Base-by-base conservation (phyloP, 169 alveolate genomes). In the Plasmodium vivax region DNA sequence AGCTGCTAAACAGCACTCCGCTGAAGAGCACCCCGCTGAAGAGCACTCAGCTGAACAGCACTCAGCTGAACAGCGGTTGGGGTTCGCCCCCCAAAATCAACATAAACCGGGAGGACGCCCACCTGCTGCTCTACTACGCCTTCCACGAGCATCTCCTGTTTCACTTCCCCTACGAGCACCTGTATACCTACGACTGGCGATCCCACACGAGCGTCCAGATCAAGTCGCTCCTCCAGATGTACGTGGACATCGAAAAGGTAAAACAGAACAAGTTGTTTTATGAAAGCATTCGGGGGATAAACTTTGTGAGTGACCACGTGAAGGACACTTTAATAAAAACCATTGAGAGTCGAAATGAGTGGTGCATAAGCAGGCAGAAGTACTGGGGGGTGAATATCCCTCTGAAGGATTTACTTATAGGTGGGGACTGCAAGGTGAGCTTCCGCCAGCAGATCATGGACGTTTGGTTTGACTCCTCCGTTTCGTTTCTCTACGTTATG, bases 401-500 rank as follows among this genome's bases (percentile, higher is more conserved):
- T 2, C 45, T 96, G 73, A 83, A 32, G 45, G 74, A 74, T 82
- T 56, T 83, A 27, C 3, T 56, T 51, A 6, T 73, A n/a, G 51
- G 54, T 30, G 77, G 68, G 7, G 80, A 80, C 43, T 4, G 68
- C 7, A 45, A 90, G 47, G 62, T 87, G 19, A 62, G 56, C 71
- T 85, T 81, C 71, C 90, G 92, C 23, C 88, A 92, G 7, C 96
- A 94, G 88, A 92, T 96, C n/a, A 93, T 96, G 94, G 98, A 96
- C 80, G 97, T 98, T 9, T 98, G 99, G 99, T 98, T 98, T 84
- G 99, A 98, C 83, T 96, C 99, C 9, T 98, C 97, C 34, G 73
- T 96, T 51, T 96, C 98, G 0, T 96, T 96, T 41, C 54, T 92
- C 58, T 92, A 92, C 54, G 92, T 82, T 36, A 30, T 92, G 58